These are phyloP conservation scores for Pichia phayaonensis DNA, from an alignment of 805 yeast species.

Conservation along the genomic window DNA sequence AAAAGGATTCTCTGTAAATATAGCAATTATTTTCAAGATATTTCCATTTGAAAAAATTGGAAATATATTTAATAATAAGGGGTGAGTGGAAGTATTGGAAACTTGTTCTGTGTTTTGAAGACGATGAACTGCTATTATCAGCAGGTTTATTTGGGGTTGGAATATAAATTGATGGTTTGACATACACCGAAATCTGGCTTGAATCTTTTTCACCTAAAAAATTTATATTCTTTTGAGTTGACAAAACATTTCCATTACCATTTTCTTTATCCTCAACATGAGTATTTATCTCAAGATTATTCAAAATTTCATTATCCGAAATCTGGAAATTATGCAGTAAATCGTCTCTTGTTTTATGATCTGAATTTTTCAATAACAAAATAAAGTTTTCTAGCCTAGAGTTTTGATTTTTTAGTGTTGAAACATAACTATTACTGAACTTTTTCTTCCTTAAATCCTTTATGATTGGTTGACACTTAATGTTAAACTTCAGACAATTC, in stretches of 20 bases:
- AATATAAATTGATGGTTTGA: constrained; percentile 1
- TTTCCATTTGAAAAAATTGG: constrained; percentile 10
- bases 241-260: background rate
- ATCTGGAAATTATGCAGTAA: background rate
- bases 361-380: background rate
- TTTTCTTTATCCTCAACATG: background rate
- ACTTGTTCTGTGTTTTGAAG: background rate
- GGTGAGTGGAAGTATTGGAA: constrained; percentile 4
- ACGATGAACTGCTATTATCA: background rate
- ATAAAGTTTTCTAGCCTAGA: background rate
- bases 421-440: constrained; percentile 1
- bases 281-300: background rate
- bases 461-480: background rate
- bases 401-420: background rate
- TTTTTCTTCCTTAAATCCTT: constrained; percentile 3
- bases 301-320: background rate
- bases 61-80: constrained; percentile 2
- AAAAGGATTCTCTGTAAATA: constrained; percentile 53
- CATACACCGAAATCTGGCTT: constrained; percentile 1
- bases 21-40: constrained; percentile 31
- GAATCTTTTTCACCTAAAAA: background rate
- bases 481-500: constrained; percentile 3
- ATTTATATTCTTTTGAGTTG: background rate
- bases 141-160: background rate
- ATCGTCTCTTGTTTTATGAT: background rate